These are phyloP conservation scores for Sporobolomyces pararoseus DNA, from an alignment of 768 basidiomycete genomes.

Conservation along the genomic window DNA sequence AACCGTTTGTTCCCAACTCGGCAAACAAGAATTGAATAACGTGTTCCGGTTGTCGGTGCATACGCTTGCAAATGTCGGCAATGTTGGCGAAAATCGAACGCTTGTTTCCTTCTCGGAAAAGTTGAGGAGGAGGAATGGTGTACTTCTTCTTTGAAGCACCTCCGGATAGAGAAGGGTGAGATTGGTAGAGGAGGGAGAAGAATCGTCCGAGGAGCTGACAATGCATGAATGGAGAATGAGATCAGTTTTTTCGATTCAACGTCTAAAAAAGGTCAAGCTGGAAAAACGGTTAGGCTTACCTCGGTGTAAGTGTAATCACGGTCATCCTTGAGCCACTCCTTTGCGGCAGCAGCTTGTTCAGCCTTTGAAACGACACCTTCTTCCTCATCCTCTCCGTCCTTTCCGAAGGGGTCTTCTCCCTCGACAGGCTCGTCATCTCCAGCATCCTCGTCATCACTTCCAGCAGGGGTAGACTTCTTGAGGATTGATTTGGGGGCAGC, in stretches of 20 bases:
- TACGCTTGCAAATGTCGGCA: conserved; percentile 93
- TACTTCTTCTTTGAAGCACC: conserved; percentile 78
- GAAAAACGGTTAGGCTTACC: conserved; percentile 53
- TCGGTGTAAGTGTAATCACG: conserved; percentile 95
- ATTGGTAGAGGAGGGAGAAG: conserved; percentile 82
- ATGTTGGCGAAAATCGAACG: conserved; percentile 96
- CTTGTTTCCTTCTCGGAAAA: conserved; percentile 94
- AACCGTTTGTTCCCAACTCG: conserved; percentile 96
- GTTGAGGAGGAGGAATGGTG: conserved; percentile 91
- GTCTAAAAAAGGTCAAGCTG: too few relatives aligned
- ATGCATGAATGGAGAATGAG: neutral
- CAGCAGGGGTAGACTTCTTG: conserved; percentile 55
- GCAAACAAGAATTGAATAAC: conserved; percentile 95
- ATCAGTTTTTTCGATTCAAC: neutral
- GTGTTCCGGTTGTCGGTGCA: conserved; percentile 97
- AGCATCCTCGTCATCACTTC: conserved; percentile 44
- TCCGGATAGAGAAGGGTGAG: conserved; percentile 74
- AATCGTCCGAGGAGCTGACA: conserved; percentile 83
- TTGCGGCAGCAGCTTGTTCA: conserved; percentile 68
- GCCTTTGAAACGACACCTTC: conserved; percentile 48
- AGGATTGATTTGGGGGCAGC: conserved; percentile 61
- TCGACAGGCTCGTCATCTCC: conserved; percentile 43
- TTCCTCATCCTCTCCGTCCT: conserved; percentile 36
- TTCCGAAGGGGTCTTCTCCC: conserved; percentile 45
- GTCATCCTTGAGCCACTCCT: conserved; percentile 75